Evolutionary conservation across 495 filamentous ascomycete genomes (phyloP), one percentile per base, ranked within the genome.

Genomic region (Ascodesmis nigricans): DNA sequence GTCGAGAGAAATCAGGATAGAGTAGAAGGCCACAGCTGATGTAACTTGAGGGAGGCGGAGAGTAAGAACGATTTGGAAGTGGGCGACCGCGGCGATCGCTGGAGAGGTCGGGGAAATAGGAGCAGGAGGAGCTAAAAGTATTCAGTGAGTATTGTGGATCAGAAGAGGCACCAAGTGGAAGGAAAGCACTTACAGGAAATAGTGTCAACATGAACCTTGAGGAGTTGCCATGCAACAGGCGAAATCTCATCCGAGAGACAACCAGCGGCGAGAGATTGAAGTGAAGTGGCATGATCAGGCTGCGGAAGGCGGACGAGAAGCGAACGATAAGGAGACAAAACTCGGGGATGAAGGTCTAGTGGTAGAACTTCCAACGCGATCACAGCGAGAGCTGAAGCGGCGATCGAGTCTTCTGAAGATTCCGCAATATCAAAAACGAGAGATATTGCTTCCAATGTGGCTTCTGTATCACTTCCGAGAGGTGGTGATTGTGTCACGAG

Each of bases 301-400:
- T 29, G 18, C n/a, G 16, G 14, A 1, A 37, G 27, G n/a, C 35
- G 24, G 2, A 5, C 26, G 2, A 37, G 9, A 5, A 23, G 9
- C 3, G n/a, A 29, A n/a, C 24, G 1, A 21, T 37, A 37, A 21
- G 3, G 17, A 3, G 10, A 8, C n/a, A 37, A 17, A 17, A 37
- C 4, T 1, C 21, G 17, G 9, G 25, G 10, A 1, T 37, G 7
- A 10, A 11, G 7, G n/a, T 29, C 23, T 8, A 11, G 13, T 18
- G 10, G 3, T 13, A 30, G 26, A 7, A 14, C 8, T 17, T 37
- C 17, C 35, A 40, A 29, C 35, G 41, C n/a, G 42, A 32, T 6
- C 3, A 49, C 26, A 21, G 30, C 23, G 7, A 50, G 39, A 9
- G 47, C 46, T 21, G 47, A 45, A 14, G 37, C 40, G 5, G 45